Evolutionary conservation across 352 stramenopile species (phyloP), one percentile per base, ranked within the genome.

Genomic region (Globisporangium heterothallicum): DNA sequence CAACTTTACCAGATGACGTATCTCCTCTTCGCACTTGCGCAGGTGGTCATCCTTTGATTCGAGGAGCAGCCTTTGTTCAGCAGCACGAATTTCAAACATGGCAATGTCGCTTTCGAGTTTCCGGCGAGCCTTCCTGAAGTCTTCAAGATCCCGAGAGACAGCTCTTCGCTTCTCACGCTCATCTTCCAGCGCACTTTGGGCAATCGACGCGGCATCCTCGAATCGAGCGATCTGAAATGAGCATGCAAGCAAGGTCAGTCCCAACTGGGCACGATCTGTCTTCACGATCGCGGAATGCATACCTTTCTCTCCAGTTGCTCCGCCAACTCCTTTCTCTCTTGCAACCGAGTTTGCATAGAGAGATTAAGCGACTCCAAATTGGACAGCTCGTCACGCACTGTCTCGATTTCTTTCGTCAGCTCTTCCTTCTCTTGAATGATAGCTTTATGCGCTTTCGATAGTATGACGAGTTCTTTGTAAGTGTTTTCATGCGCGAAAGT

Each of bases 391-490:
- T 87, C 73, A 8, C 67, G 64, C 35, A 84, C 56, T 0, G 54
- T 49, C 19, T 86, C 74, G 12, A 80, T 56, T 21, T 84, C 70
- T 27, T 63, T 67, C 38, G 73, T 61, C 18, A 78, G 44, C n/a
- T 42, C 66, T 21, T 73, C 56, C 18, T 86, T 86, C 50, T 93
- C 78, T 9, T 86, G 76, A 12, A 56, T 61, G 34, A 87, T 50
- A 21, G 66, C 67, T 61, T 91, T 88, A 58, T 93, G 78, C 2
- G 78, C 82, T 49, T 93, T 93, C 6, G 79, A 78, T 6, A 93
- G 50, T 42, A 93, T 41, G 4, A 93, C 78, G 1, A 93, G 63
- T 53, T 93, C 78, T 44, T 86, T 89, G 61, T 87, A 93, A 19
- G 76, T 84, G 35, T 63, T 76, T 32, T 91, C 79, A 30, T 79